phyloP scores from a whole-genome alignment of 2,329 filamentous ascomycete species.

The Phyllosticta citribraziliensis region DNA sequence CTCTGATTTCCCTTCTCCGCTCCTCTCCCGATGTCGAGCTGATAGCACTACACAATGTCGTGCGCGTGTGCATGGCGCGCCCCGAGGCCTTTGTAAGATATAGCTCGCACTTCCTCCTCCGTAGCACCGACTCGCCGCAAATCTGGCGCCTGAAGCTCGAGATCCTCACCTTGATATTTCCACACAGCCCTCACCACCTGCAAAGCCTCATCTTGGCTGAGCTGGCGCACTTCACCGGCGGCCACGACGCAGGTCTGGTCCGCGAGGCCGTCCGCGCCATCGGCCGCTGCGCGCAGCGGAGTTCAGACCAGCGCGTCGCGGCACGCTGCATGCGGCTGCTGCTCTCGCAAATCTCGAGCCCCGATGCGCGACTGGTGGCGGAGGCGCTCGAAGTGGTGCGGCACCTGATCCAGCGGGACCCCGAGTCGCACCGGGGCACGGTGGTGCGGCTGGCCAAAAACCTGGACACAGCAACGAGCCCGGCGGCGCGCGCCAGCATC shows the following conservation, averaged over 20 bases:
- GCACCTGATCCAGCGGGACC: slow-evolving; percentile 88
- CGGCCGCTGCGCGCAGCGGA: slow-evolving; percentile 75
- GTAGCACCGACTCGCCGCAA: slow-evolving; percentile 64
- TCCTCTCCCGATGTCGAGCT: slow-evolving; percentile 81
- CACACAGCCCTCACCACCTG: slow-evolving; percentile 61
- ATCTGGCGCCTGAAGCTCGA: slow-evolving; percentile 92
- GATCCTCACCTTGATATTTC: slow-evolving; percentile 81
- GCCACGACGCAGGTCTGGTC: slow-evolving; percentile 64
- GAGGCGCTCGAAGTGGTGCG: slow-evolving; percentile 92
- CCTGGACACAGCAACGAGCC: slow-evolving; percentile 76
- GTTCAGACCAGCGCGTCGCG: slow-evolving; percentile 54
- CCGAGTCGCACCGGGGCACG: slow-evolving; percentile 68
- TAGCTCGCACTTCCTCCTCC: slow-evolving; percentile 80
- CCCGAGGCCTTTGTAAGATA: slow-evolving; percentile 81
- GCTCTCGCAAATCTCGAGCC: slow-evolving; percentile 75
- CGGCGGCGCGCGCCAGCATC: slow-evolving; percentile 84
- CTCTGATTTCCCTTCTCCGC: slow-evolving; percentile 75
- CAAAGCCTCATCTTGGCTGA: slow-evolving; percentile 87
- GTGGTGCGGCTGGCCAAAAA: slow-evolving; percentile 85
- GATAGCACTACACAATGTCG: slow-evolving; percentile 86
- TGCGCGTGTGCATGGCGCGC: slow-evolving; percentile 71
- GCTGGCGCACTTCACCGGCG: slow-evolving; percentile 84
- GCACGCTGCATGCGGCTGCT: slow-evolving; percentile 73
- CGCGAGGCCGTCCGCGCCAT: slow-evolving; percentile 87
- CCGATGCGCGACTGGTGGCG: slow-evolving; percentile 79